Conservation (phyloP, 2,329 filamentous ascomycete genomes). For the Fusarium brachygibbosum region DNA sequence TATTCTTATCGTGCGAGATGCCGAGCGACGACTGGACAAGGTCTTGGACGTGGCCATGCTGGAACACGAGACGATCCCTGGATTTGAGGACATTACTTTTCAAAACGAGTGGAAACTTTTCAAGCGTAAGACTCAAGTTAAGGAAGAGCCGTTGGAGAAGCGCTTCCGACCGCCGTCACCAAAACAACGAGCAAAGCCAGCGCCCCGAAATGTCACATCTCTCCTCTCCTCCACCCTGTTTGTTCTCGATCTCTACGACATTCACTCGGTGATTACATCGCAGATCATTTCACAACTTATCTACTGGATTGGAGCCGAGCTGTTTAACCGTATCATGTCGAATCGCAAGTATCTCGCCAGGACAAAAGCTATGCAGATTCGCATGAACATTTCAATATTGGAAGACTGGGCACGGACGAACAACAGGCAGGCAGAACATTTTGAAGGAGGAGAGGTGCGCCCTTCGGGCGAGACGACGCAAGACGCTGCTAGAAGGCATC, state of each 20-base stretch:
- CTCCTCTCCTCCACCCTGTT: conserved; percentile 95
- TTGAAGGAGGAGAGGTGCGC: conserved; percentile 89
- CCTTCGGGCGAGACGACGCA: conserved; percentile 88
- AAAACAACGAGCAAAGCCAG: conserved; percentile 90
- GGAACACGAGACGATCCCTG: conserved; percentile 97
- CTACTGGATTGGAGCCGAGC: conserved; percentile 95
- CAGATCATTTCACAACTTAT: conserved; percentile 93
- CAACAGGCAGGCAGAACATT: conserved; percentile 94
- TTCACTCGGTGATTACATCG: conserved; percentile 94
- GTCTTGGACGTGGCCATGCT: conserved; percentile 93
- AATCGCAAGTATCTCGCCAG: conserved; percentile 93
- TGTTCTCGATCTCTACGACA: conserved; percentile 97
- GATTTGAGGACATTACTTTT: conserved; percentile 95
- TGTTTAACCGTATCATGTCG: conserved; percentile 98
- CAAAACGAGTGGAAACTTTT: conserved; percentile 99
- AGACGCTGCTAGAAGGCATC: conserved; percentile 84
- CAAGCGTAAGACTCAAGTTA: conserved; percentile 89
- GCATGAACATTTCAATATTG: conserved; percentile 95
- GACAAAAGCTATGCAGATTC: conserved; percentile 99
- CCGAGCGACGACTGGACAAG: conserved; percentile 95
- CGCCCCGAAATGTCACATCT: conserved; percentile 95
- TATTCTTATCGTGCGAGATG: conserved; percentile 95
- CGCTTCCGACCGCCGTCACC: conserved; percentile 92
- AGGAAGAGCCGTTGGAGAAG: conserved; percentile 91
- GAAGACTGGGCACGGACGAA: conserved; percentile 97